Base-by-base conservation (phyloP, 129 eudicot genomes). In the Ambrosia artemisiifolia region DNA sequence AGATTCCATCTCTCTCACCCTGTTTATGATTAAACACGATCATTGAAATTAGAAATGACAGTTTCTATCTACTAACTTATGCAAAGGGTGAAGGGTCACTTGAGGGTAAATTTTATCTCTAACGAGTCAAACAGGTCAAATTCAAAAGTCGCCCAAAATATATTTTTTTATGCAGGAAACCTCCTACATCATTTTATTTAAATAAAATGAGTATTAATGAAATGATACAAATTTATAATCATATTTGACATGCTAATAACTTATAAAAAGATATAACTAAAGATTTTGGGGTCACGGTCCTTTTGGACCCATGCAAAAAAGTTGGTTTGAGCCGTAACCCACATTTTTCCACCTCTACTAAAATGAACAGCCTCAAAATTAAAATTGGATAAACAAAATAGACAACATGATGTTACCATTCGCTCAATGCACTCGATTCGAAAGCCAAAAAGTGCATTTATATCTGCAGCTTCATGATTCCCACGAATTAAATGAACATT, bases 401-500 rank as follows among this genome's bases (percentile, higher is more conserved):
- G 47, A 67, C 16, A 56, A 7, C 61, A 59, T 30, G 18, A 17
- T 46, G 70, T 61, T 86, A 95, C 97, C 99, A 95, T 88, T 59
- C 99, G 99, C 81, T 95, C 99, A 63, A 95, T 95, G 81, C 99
- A 95, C 88, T 95, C 99, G 43, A 95, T 95, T 36, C 97, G 95
- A 74, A 95, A 95, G 64, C 99, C 99, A 79, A 95, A 95, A 65
- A 95, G 99, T 70, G 99, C 99, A 82, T 95, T 95, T 42, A 95
- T 95, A 80, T 95, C 99, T 46, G 99, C 99, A 81, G 99, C 99
- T 86, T 95, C 99, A 83, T 95, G 99, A 83, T 95, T 95, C 71
- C 99, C 99, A 63, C 99, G 99, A 80, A 95, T 95, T 69, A 95
- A 79, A 80, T 95, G 99, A 77, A 95, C 85, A 80, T 88, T 92